Percentiles rank a stretch among this genome's conserved stretches.
These are phyloP conservation scores for Venturia carpophila DNA, from an alignment of 2,329 filamentous ascomycete species.

Conservation along the genomic window DNA sequence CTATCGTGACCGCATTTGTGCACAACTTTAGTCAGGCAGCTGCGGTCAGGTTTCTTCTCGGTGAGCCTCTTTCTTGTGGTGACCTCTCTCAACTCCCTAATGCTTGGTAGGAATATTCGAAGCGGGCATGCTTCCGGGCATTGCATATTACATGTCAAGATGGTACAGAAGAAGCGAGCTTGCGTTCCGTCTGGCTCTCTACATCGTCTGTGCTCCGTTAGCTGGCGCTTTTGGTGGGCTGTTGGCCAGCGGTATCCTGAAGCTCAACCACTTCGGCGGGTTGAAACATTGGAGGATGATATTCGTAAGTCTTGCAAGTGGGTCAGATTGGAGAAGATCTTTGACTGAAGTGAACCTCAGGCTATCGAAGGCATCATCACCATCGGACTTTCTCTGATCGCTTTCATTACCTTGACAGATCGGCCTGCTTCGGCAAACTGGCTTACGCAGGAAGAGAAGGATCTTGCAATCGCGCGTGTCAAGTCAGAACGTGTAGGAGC, in stretches of 20 bases:
- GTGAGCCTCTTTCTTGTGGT: conserved; percentile 19
- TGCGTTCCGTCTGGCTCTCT: conserved; percentile 58
- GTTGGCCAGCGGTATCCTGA: conserved; percentile 54
- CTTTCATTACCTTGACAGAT: conserved; percentile 60
- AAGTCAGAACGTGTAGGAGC: conserved; percentile 59
- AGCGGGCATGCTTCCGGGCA: conserved; percentile 65
- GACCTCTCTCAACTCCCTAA: neutral
- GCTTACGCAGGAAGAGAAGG: conserved; percentile 58
- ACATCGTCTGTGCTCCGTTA: conserved; percentile 62
- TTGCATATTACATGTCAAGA: conserved; percentile 57
- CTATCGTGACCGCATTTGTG: conserved; percentile 61
- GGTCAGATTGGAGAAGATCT: neutral
- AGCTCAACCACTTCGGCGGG: conserved; percentile 49
- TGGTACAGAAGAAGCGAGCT: conserved; percentile 61
- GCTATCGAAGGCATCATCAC: conserved; percentile 62
- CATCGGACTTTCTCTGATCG: conserved; percentile 48
- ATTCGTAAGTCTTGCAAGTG: conserved; percentile 36
- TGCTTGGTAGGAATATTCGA: conserved; percentile 48
- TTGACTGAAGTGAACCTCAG: neutral
- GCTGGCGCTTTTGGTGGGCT: conserved; percentile 66
- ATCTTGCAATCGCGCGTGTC: conserved; percentile 57
- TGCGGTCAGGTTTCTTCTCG: conserved; percentile 21
- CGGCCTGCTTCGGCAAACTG: conserved; percentile 59
- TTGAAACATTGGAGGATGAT: conserved; percentile 60
- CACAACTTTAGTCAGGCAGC: conserved; percentile 39